phyloP scores from a whole-genome alignment of 2,329 filamentous ascomycete species.

The Diaporthe batatas region DNA sequence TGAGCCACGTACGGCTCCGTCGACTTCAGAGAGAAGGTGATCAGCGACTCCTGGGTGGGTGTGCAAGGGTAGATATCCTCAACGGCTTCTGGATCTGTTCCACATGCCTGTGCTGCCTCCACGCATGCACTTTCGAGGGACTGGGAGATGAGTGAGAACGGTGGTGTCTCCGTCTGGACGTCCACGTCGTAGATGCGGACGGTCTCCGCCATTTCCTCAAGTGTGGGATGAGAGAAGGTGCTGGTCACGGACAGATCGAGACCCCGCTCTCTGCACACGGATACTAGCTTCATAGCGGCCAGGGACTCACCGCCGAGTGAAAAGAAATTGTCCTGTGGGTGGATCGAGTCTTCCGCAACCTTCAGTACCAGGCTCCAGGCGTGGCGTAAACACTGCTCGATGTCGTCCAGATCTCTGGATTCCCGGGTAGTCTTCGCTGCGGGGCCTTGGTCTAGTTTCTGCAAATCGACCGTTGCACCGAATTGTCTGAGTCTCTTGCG shows the following conservation, averaged over 20 bases:
- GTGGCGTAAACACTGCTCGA: constrained; percentile 50
- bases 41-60: constrained; percentile 54
- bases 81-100: constrained; percentile 43
- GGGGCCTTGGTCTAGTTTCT: constrained; percentile 33
- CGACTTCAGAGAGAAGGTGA: constrained; percentile 52
- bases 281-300: constrained; percentile 58
- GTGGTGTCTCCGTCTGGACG: constrained; percentile 44
- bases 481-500: constrained; percentile 55
- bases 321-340: constrained; percentile 57
- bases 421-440: constrained; percentile 14
- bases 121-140: constrained; percentile 41
- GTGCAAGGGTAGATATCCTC: constrained; percentile 57
- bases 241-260: constrained; percentile 53
- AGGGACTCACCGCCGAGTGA: constrained; percentile 61
- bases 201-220: constrained; percentile 59
- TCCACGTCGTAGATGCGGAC: constrained; percentile 48
- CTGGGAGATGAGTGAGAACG: constrained; percentile 47
- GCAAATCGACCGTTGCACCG: constrained; percentile 47
- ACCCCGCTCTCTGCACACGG: constrained; percentile 52
- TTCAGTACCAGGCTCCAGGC: constrained; percentile 50
- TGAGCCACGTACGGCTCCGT: constrained; percentile 53
- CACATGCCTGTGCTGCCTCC: constrained; percentile 46
- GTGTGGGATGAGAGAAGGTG: constrained; percentile 57
- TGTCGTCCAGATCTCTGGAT: constrained; percentile 49
- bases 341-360: constrained; percentile 51